Evolutionary conservation across 106 monocot species (phyloP), one percentile per base, ranked within the genome.

Genomic region (Ottelia alismoides): DNA sequence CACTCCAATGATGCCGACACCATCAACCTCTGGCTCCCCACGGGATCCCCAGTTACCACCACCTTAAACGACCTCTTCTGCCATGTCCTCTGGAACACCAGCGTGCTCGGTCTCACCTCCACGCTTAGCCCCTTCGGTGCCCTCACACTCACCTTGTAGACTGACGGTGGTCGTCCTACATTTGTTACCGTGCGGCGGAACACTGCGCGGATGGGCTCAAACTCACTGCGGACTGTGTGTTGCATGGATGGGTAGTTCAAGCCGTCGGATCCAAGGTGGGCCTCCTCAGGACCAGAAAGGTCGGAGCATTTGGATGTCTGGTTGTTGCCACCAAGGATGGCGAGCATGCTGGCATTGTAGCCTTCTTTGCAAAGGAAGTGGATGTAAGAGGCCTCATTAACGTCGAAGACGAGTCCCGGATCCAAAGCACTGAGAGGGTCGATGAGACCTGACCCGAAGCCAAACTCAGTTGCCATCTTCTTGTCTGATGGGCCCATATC

Each of bases 241-340:
- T 65, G 55, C 46, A 65, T 46, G 47, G 55, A 28, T 20, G 65
- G 65, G 43, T 56, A 65, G 28, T 65, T 65, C 17, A 65, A 55
- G 26, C 14, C 44, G 44, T 65, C 65, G 17, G 19, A 24, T 1
- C 60, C 46, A 16, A 57, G 57, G 30, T 40, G 3, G 25, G 47
- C 12, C 20, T 23, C 22, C 25, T 11, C 9, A 17, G 45, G 3
- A 18, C 4, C 14, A 27, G 40, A 25, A 2, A 27, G n/a, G 28
- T 45, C 21, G 24, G 48, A 20, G 45, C 49, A 48, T 16, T 17
- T 18, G 20, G 2, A 3, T 12, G 10, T 45, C 3, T 31, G 6
- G 11, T 28, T 17, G 46, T 20, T 26, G 26, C 44, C 65, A 3
- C 11, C 32, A 14, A 65, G 10, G 46, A 56, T 11, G 19, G 29